phyloP scores from a whole-genome alignment of 192 early-diverging fungal species.

The Umbelopsis sp. region DNA sequence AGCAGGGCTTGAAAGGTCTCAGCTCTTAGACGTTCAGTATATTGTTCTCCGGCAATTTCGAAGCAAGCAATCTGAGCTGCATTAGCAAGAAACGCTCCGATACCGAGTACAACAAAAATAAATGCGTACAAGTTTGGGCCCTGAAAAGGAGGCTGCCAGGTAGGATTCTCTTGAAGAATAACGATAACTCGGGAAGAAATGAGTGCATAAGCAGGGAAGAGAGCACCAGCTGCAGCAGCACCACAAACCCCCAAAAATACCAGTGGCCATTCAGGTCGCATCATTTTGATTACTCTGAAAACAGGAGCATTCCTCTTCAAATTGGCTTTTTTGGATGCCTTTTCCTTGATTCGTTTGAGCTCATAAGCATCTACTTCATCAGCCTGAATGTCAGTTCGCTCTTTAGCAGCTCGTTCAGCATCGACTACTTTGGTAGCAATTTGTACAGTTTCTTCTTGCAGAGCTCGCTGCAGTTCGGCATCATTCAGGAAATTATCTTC shows the following conservation, averaged over 20 bases:
- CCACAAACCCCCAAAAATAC: conserved; percentile 62
- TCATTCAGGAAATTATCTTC: conserved; percentile 15
- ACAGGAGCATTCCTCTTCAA: conserved; percentile 56
- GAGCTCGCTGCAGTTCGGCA: conserved; percentile 29
- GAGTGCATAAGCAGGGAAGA: conserved; percentile 79
- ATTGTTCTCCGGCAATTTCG: conserved; percentile 61
- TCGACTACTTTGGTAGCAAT: conserved; percentile 11
- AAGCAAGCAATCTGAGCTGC: conserved; percentile 64
- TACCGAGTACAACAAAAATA: conserved; percentile 60
- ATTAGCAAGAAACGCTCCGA: conserved; percentile 58
- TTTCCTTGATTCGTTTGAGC: conserved; percentile 34
- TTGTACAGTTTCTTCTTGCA: conserved; percentile 50
- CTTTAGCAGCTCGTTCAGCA: conserved; percentile 2
- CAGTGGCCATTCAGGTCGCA: conserved; percentile 52
- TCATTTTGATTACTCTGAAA: conserved; percentile 46
- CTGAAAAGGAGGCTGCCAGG: conserved; percentile 29
- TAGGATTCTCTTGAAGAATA: conserved; percentile 33
- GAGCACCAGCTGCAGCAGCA: conserved; percentile 66
- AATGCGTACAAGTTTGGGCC: conserved; percentile 45
- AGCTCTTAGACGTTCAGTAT: conserved; percentile 68
- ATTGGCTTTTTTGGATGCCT: conserved; percentile 40
- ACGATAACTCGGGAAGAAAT: conserved; percentile 56
- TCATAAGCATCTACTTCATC: conserved; percentile 31
- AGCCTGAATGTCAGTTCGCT: conserved; percentile 9
- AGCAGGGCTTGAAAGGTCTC: conserved; percentile 71